A percentile compares a stretch with the other conserved stretches of the same genome.
Conservation (phyloP, 1,284 basidiomycete genomes). For the Rhodotorula sp. region DNA sequence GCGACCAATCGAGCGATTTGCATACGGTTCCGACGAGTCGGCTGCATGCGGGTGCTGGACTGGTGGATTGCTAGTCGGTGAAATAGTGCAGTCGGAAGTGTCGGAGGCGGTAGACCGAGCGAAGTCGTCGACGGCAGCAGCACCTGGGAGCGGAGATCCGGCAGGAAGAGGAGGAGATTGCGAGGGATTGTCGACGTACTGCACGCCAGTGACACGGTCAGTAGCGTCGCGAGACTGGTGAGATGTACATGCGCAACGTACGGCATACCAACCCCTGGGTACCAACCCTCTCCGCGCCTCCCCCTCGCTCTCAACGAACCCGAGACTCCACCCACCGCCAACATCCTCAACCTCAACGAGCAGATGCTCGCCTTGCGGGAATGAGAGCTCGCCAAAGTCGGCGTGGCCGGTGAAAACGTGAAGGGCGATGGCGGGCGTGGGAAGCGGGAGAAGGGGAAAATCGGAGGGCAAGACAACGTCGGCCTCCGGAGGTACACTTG, state of each 20-base stretch:
- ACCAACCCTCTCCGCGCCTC: conserved; percentile 65
- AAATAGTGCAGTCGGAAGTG: too few species aligned
- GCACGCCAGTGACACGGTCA: too few species aligned
- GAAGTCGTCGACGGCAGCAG: too few species aligned
- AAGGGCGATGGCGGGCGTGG: conserved; percentile 51
- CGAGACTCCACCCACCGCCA: conserved; percentile 65
- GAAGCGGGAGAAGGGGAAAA: neutral
- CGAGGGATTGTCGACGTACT: neutral
- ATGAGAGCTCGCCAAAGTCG: conserved; percentile 64
- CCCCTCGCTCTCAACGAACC: conserved; percentile 57
- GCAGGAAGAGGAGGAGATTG: neutral
- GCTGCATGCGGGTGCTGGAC: neutral
- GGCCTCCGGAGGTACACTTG: too few species aligned
- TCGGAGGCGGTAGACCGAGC: too few species aligned
- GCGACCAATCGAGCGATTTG: conserved; percentile 18
- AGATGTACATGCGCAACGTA: too few species aligned
- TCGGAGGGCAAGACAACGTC: neutral
- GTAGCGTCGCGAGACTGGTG: too few species aligned
- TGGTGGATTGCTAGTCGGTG: too few species aligned
- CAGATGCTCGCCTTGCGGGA: conserved; percentile 54
- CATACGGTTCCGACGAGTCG: neutral
- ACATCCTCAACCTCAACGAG: conserved; percentile 65
- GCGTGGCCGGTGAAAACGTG: conserved; percentile 69
- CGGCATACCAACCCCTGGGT: conserved; percentile 69
- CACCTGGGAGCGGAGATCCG: too few species aligned